Percentiles rank a stretch among this genome's conserved stretches.
phyloP scores from a whole-genome alignment of 2,329 filamentous ascomycete genomes.

The Beauveria bassiana region DNA sequence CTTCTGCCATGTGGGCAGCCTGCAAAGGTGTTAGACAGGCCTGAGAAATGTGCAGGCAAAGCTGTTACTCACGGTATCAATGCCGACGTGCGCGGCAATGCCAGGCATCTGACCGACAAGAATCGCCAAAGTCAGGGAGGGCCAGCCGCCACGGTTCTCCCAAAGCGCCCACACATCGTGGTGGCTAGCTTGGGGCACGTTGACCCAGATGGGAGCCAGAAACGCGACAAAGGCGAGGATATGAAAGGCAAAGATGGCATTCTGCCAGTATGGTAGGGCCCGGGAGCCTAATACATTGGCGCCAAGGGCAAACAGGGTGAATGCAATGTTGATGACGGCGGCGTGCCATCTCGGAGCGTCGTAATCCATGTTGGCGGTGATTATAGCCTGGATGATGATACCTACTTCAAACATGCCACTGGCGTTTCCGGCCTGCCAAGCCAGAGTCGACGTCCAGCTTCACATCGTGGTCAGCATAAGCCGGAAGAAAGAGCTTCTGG shows the following conservation, averaged over 20 bases:
- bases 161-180: slow-evolving; percentile 13
- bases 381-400: slow-evolving; percentile 14
- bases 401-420: slow-evolving; percentile 12
- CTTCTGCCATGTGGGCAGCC: slow-evolving; percentile 14
- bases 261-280: slow-evolving; percentile 13
- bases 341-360: slow-evolving; percentile 12
- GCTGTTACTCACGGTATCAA: slow-evolving; percentile 9
- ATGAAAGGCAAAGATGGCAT: slow-evolving; percentile 12
- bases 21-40: background rate
- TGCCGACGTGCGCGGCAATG: slow-evolving; percentile 11
- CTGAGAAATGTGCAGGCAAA: background rate
- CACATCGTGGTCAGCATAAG: too few relatives aligned
- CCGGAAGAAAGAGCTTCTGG: too few relatives aligned
- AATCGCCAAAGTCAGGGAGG: slow-evolving; percentile 7
- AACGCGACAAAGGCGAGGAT: slow-evolving; percentile 12
- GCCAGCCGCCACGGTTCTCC: slow-evolving; percentile 14
- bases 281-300: slow-evolving; percentile 10
- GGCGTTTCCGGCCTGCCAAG: slow-evolving; percentile 15
- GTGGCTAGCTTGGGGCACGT: slow-evolving; percentile 10
- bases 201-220: slow-evolving; percentile 14
- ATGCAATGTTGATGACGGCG: slow-evolving; percentile 11
- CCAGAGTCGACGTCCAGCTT: slow-evolving; percentile 15
- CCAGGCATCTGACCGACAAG: slow-evolving; percentile 14
- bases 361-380: slow-evolving; percentile 13
- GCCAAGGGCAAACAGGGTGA: slow-evolving; percentile 6